Conservation (phyloP, 352 stramenopile species). For the Elongisporangium anandrum region DNA sequence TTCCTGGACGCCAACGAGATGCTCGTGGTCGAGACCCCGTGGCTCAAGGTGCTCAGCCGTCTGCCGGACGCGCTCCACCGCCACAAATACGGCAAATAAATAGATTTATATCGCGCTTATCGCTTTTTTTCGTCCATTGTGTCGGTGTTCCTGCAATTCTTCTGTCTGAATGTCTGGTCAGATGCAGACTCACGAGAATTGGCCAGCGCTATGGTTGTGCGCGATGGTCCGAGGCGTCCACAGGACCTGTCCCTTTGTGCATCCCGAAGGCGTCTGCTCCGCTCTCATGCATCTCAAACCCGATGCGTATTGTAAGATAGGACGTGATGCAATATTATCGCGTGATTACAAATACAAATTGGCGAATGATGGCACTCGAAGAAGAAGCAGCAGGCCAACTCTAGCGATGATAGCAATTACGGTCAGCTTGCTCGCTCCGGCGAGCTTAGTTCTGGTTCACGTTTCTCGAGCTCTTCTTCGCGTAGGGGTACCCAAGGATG, state of each 20-base stretch:
- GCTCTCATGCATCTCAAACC: too few species aligned
- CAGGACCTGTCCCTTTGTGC: too few species aligned
- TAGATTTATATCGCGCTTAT: slow-evolving; percentile 17
- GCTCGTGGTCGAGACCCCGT: slow-evolving; percentile 79
- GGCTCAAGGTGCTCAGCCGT: slow-evolving; percentile 82
- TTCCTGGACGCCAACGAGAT: slow-evolving; percentile 75
- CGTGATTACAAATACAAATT: neutral
- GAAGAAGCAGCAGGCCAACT: neutral
- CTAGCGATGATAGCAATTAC: neutral
- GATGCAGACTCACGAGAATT: too few species aligned
- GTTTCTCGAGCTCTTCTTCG: slow-evolving; percentile 66
- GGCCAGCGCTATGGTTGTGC: too few species aligned
- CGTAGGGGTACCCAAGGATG: slow-evolving; percentile 81
- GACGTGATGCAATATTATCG: neutral
- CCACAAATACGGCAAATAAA: slow-evolving; percentile 88
- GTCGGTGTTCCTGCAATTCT: neutral
- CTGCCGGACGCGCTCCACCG: slow-evolving; percentile 75
- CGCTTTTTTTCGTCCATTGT: slow-evolving; percentile 5
- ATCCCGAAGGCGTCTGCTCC: too few species aligned
- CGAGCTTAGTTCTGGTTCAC: slow-evolving; percentile 23
- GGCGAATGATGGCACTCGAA: neutral
- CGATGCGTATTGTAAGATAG: too few species aligned
- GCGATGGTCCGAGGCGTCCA: too few species aligned
- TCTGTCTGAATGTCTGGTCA: neutral
- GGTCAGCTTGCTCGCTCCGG: neutral